Conservation (phyloP, 2,329 filamentous ascomycete species). For the Fusarium sp. region DNA sequence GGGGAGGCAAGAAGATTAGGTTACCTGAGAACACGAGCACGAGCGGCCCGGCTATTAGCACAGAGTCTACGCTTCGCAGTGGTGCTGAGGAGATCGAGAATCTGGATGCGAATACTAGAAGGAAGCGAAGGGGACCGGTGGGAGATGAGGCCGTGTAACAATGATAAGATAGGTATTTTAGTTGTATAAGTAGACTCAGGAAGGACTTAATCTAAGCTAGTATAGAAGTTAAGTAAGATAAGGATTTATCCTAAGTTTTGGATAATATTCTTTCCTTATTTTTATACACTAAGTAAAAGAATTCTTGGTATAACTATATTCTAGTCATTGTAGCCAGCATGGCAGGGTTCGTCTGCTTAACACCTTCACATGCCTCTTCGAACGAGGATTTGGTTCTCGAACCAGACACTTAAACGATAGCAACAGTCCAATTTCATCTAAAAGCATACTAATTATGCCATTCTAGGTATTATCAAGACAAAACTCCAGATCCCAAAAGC, state of each 20-base stretch:
- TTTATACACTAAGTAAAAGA: too few relatives aligned
- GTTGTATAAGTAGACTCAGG: too few relatives aligned
- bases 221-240: too few relatives aligned
- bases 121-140: slow-evolving; percentile 27
- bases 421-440: background rate
- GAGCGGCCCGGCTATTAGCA: slow-evolving; percentile 21
- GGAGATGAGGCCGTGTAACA: slow-evolving; percentile 41
- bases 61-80: slow-evolving; percentile 30
- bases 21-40: slow-evolving; percentile 22
- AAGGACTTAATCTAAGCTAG: too few relatives aligned
- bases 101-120: slow-evolving; percentile 34
- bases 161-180: too few relatives aligned
- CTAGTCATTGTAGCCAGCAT: slow-evolving; percentile 8
- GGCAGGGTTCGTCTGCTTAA: background rate
- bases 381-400: too few relatives aligned
- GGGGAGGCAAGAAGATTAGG: slow-evolving; percentile 46
- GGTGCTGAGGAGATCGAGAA: slow-evolving; percentile 38
- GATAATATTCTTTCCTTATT: too few relatives aligned
- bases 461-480: background rate
- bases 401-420: too few relatives aligned
- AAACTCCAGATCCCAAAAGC: background rate
- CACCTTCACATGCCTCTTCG: too few relatives aligned
- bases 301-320: too few relatives aligned
- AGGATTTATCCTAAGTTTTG: too few relatives aligned
- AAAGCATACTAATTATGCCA: background rate